Conservation (phyloP, 1,284 basidiomycete genomes). For the Vanrija pseudolonga region DNA sequence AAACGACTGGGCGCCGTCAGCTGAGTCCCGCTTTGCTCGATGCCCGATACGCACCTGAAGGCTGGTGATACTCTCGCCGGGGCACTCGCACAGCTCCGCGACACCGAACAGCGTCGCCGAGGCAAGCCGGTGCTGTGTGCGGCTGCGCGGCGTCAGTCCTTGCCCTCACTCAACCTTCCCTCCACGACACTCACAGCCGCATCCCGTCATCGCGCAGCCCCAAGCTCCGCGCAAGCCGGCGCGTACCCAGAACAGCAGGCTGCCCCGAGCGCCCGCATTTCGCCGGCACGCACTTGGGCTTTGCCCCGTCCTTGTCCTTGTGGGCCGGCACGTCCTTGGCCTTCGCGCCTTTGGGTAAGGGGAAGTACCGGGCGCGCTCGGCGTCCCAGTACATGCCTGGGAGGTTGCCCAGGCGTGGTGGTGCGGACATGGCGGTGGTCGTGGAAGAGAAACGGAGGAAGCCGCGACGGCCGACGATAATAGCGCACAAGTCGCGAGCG, state of each 20-base stretch:
- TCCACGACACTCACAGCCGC: neutral
- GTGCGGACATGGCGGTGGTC: neutral
- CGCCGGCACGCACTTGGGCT: neutral
- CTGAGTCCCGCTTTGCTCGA: no score
- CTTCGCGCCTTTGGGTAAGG: no score
- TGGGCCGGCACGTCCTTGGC: neutral
- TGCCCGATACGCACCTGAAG: constrained; percentile 23
- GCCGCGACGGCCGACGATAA: neutral
- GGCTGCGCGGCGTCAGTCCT: neutral
- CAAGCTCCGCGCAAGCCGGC: no score
- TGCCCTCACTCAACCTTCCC: no score
- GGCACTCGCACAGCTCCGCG: constrained; percentile 20
- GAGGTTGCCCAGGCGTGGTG: constrained; percentile 33
- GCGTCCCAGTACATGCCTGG: constrained; percentile 42
- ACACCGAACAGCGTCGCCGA: neutral
- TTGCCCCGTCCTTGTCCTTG: neutral
- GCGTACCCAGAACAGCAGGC: neutral
- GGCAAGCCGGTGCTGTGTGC: neutral
- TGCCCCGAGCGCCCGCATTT: neutral
- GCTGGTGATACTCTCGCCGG: constrained; percentile 29
- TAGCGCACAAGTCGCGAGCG: neutral
- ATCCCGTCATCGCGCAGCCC: neutral
- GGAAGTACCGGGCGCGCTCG: constrained; percentile 38
- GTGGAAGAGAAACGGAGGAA: no score
- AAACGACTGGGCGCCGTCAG: neutral